Conservation (phyloP, 2,329 filamentous ascomycete species). For the Mollisia scopiformis region DNA sequence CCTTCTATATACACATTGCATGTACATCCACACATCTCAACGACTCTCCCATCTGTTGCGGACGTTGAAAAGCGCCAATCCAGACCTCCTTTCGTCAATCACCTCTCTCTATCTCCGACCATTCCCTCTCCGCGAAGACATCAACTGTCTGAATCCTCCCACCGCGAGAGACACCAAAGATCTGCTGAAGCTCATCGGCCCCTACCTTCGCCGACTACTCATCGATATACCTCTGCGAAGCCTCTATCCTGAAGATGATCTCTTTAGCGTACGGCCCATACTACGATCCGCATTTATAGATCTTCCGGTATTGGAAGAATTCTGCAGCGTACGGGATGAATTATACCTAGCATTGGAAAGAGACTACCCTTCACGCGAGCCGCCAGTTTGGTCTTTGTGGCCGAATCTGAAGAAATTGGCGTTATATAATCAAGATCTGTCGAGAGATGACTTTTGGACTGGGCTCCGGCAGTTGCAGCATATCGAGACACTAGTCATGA, state of each 20-base stretch:
- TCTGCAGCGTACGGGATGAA: constrained; percentile 51
- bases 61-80: not conserved
- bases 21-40: constrained; percentile 48
- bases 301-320: constrained; percentile 49
- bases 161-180: constrained; percentile 45
- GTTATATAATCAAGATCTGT: constrained; percentile 46
- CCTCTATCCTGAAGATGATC: constrained; percentile 46
- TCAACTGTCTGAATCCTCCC: constrained; percentile 38
- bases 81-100: not conserved
- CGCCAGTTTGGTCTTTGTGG: constrained; percentile 48
- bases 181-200: constrained; percentile 45
- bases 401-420: constrained; percentile 45
- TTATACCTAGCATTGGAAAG: constrained; percentile 41
- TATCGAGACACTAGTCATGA: constrained; percentile 48
- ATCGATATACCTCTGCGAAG: constrained; percentile 52
- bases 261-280: constrained; percentile 39
- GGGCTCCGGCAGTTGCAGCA: constrained; percentile 41
- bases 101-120: constrained; percentile 10
- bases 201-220: constrained; percentile 47
- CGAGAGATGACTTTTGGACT: constrained; percentile 40
- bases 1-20: constrained; percentile 48
- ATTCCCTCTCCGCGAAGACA: not conserved
- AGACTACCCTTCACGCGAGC: constrained; percentile 28
- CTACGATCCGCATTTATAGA: constrained; percentile 49
- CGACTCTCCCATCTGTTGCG: constrained; percentile 40